Base-by-base conservation (phyloP, 495 filamentous ascomycete genomes). In the Astrocystis sublimbata region DNA sequence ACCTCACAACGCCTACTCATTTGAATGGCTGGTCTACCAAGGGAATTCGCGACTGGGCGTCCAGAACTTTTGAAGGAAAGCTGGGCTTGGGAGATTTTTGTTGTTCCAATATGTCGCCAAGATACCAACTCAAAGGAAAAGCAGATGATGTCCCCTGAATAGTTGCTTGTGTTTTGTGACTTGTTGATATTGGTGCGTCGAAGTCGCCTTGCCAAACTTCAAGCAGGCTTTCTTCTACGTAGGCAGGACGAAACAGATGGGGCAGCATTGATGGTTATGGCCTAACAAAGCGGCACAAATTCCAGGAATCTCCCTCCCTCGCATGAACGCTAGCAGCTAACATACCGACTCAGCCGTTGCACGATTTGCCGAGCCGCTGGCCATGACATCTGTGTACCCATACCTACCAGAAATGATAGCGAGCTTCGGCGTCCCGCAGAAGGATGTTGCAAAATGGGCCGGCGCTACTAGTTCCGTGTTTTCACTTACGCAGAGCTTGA, bases 341-440 rank as follows among this genome's bases (percentile, higher is more conserved):
- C 64, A 54, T 58, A 31, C 40, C 45, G 13, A 17, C 28, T 4
- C 57, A 91, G 89, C 87, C 67, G 78, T 88, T 72, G 88, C 85
- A 63, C 86, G 93, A 66, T 93, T 98, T 68, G 91, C 92, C 52
- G 93, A 98, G 71, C 93, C 80, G 50, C 78, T 96, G 40, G 88
- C 91, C 24, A 77, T 92, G 64, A 96, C 92, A 5, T 92, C 89
- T 8, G 86, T 96, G 63, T 90, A 89, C 62, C 93, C 93, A 15
- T 98, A 98, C 72, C 82, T 98, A 38, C 91, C 90, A 24, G 93
- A 92, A 77, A 92, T 96, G 87, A 90, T 94, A 53, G 84, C 88
- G 64, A 86, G 82, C 75, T 89, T 96, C 61, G 86, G 87, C 17
- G 81, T 96, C n/a, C 80, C 86, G 24, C 80, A 85, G 61, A 81